Percentiles rank a stretch among this genome's conserved stretches.
Evolutionary conservation across 2,329 filamentous ascomycete genomes (phyloP).

Genomic region (Emericellopsis atlantica): DNA sequence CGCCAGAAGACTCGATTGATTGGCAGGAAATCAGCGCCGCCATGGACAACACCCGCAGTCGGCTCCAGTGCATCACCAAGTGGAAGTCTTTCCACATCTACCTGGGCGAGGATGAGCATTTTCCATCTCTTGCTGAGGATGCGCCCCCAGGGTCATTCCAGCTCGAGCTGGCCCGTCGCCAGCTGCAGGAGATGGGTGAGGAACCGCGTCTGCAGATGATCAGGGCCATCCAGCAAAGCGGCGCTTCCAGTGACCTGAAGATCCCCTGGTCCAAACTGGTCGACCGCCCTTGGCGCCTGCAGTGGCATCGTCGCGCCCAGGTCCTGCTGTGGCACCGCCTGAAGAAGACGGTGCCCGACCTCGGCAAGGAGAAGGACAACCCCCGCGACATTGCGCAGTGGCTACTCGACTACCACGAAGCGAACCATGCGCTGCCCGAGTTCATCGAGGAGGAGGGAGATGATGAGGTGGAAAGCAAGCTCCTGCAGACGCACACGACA

Average conservation of each 20-base stretch:
- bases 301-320: slow-evolving; percentile 22
- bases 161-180: slow-evolving; percentile 26
- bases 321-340: slow-evolving; percentile 26
- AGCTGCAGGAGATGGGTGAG: slow-evolving; percentile 26
- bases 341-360: slow-evolving; percentile 16
- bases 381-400: slow-evolving; percentile 21
- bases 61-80: slow-evolving; percentile 56
- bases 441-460: slow-evolving; percentile 15
- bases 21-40: slow-evolving; percentile 52
- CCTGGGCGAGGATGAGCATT: slow-evolving; percentile 17
- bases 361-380: slow-evolving; percentile 13
- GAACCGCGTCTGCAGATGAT: slow-evolving; percentile 31
- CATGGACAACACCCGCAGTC: slow-evolving; percentile 49
- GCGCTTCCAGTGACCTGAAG: slow-evolving; percentile 25
- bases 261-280: slow-evolving; percentile 37
- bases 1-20: slow-evolving; percentile 39
- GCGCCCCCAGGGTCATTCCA: slow-evolving; percentile 23
- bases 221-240: slow-evolving; percentile 26
- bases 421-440: slow-evolving; percentile 18
- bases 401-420: slow-evolving; percentile 19
- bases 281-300: slow-evolving; percentile 23
- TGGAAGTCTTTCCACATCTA: slow-evolving; percentile 39
- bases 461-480: slow-evolving; percentile 18
- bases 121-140: slow-evolving; percentile 17
- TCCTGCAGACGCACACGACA: slow-evolving; percentile 11